A percentile compares a stretch with the other conserved stretches of the same genome.
Evolutionary conservation across 2,329 filamentous ascomycete species (phyloP).

Genomic region (Paraphaeosphaeria minitans): DNA sequence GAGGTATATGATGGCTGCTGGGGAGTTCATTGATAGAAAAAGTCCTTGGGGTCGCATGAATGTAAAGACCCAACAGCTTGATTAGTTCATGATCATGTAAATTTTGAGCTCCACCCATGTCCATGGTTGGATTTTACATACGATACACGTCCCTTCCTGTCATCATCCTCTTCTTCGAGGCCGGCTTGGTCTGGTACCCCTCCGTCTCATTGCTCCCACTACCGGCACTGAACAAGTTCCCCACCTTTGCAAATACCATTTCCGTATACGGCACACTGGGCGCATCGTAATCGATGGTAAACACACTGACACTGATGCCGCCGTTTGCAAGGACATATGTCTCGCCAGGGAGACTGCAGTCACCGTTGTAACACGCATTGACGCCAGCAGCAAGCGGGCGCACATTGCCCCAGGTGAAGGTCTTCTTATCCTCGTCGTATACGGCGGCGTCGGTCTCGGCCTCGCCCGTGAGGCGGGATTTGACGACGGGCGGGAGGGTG

Average conservation of each 20-base stretch:
- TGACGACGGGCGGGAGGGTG: constrained; percentile 50
- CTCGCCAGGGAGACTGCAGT: constrained; percentile 57
- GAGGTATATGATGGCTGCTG: too few species aligned
- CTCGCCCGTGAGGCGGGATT: constrained; percentile 55
- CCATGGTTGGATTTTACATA: not conserved
- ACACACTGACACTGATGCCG: constrained; percentile 51
- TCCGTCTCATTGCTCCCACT: constrained; percentile 9
- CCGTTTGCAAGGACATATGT: constrained; percentile 53
- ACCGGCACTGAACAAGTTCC: not conserved
- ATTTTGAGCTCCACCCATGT: too few species aligned
- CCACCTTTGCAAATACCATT: constrained; percentile 1
- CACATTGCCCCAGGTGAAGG: constrained; percentile 56
- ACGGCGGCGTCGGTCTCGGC: constrained; percentile 54
- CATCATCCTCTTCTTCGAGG: not conserved
- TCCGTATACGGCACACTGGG: constrained; percentile 37
- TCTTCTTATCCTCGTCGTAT: constrained; percentile 48
- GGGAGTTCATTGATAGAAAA: too few species aligned
- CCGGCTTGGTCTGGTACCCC: not conserved
- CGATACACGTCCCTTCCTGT: constrained; percentile 5
- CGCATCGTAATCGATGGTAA: constrained; percentile 58
- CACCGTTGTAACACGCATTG: constrained; percentile 57
- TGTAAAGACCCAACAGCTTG: too few species aligned
- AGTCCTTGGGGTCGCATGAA: too few species aligned
- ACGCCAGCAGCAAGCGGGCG: constrained; percentile 52
- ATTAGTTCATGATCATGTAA: too few species aligned